Evolutionary conservation across 805 yeast genomes (phyloP).

Genomic region (Debaryomyces tyrocola): DNA sequence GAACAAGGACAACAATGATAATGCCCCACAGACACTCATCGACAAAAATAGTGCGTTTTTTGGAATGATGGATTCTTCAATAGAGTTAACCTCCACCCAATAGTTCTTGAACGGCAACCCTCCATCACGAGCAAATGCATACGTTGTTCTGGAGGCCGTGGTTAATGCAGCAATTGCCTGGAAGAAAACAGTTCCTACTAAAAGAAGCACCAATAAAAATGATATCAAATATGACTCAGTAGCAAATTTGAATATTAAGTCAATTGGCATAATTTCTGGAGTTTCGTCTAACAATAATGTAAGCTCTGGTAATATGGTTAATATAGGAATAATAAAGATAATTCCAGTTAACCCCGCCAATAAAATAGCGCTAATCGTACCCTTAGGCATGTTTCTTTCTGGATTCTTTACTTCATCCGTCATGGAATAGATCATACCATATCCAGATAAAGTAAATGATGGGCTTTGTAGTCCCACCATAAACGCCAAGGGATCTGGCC

Average conservation of each 20-base stretch:
- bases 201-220: constrained; percentile 61
- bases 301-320: constrained; percentile 70
- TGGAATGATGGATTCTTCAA: constrained; percentile 61
- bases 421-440: constrained; percentile 77
- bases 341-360: constrained; percentile 70
- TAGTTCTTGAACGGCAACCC: constrained; percentile 66
- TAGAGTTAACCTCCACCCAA: constrained; percentile 66
- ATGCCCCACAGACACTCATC: constrained; percentile 56
- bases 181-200: constrained; percentile 68
- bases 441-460: constrained; percentile 77
- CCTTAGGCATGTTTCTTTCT: constrained; percentile 72
- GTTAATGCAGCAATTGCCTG: constrained; percentile 80
- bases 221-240: constrained; percentile 71
- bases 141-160: constrained; percentile 80
- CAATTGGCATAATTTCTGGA: constrained; percentile 76
- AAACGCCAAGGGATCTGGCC: constrained; percentile 71
- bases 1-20: constrained; percentile 66
- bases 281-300: constrained; percentile 52
- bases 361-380: constrained; percentile 63
- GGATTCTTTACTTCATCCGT: constrained; percentile 81
- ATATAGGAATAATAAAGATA: constrained; percentile 68
- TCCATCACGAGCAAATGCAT: constrained; percentile 79
- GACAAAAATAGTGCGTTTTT: constrained; percentile 67
- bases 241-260: constrained; percentile 67
- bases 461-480: constrained; percentile 77